Base-by-base conservation (phyloP, 2,329 filamentous ascomycete species). In the Magnaporthiopsis rhizophila region DNA sequence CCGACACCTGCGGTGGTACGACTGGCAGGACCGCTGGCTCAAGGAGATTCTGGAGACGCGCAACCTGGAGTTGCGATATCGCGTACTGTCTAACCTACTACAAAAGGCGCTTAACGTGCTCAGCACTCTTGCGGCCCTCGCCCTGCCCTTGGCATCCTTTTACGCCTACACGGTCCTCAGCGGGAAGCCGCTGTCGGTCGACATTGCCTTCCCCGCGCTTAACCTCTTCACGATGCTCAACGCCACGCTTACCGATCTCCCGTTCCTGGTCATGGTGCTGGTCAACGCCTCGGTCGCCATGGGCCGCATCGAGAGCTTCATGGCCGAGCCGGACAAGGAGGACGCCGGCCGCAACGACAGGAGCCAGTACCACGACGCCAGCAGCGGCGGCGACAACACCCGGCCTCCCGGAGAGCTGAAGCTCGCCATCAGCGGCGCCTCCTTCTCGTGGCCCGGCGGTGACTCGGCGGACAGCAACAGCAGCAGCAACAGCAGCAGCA, bases 201-300 rank as follows among this genome's bases (percentile, higher is more conserved):
- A 96, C 66, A 81, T 96, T 32, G 92, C 92, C 12, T 97, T 96
- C 73, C 92, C 92, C 0, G 92, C 92, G 0, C 79, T 97, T 2
- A 88, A 93, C 66, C 80, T 97, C 0, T 96, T 97, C 70, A 79
- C 80, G 1, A 86, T 94, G 79, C 78, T 97, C 13, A 89, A 94
- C 69, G 80, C 78, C 1, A 90, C 87, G 66, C 78, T 97, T 61
- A 86, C 88, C 64, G 89, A 92, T 63, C 77, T 96, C 0, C 93
- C 93, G 2, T 80, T 85, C 36, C 78, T 96, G 12, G 86, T 96
- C 58, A 92, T 89, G 0, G 84, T 89, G 0, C 77, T 94, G 5
- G 82, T 96, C 68, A 96, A 96, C 70, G 90, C 92, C 0, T 87
- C 85, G n/a, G 88, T 97, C 24, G 89, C 92, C 0, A 86, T 96